phyloP scores from a whole-genome alignment of 495 filamentous ascomycete species.

The Lasiosphaeria miniovina region DNA sequence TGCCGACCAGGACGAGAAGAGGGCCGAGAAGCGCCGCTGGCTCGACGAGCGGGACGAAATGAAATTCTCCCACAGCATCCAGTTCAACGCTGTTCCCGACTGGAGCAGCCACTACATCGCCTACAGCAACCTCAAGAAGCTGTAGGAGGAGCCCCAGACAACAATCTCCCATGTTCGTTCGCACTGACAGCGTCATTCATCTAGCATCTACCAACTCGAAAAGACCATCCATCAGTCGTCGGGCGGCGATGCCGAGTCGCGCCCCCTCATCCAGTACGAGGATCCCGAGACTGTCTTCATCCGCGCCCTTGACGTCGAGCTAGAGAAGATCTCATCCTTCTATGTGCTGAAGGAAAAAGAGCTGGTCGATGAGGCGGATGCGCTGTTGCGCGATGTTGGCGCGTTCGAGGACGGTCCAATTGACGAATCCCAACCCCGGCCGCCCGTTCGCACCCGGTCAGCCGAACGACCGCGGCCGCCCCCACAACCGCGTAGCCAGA shows the following conservation, averaged over 20 bases:
- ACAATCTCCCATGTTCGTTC: neutral
- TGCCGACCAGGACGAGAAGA: conserved; percentile 33
- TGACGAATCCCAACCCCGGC: conserved; percentile 40
- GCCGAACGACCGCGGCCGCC: neutral
- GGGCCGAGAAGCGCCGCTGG: conserved; percentile 50
- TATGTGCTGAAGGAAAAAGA: conserved; percentile 84
- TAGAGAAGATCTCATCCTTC: conserved; percentile 92
- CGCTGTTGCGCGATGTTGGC: conserved; percentile 71
- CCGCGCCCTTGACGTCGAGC: conserved; percentile 77
- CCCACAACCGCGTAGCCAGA: conserved; percentile 25
- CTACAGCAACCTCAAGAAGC: conserved; percentile 97
- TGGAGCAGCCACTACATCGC: conserved; percentile 98
- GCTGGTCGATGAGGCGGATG: conserved; percentile 75
- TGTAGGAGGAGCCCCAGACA: conserved; percentile 56
- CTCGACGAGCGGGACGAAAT: conserved; percentile 74
- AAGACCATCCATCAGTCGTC: conserved; percentile 62
- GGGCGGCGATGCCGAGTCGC: conserved; percentile 69
- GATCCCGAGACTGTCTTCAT: conserved; percentile 78
- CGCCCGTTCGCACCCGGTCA: conserved; percentile 8
- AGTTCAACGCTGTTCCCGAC: conserved; percentile 98
- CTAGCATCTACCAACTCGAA: conserved; percentile 92
- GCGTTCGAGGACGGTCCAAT: conserved; percentile 62
- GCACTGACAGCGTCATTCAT: neutral
- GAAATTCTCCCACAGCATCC: conserved; percentile 99
- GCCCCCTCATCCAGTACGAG: conserved; percentile 68